phyloP scores from a whole-genome alignment of 73 alveolate genomes.

The Symbiodinium pilosum region DNA sequence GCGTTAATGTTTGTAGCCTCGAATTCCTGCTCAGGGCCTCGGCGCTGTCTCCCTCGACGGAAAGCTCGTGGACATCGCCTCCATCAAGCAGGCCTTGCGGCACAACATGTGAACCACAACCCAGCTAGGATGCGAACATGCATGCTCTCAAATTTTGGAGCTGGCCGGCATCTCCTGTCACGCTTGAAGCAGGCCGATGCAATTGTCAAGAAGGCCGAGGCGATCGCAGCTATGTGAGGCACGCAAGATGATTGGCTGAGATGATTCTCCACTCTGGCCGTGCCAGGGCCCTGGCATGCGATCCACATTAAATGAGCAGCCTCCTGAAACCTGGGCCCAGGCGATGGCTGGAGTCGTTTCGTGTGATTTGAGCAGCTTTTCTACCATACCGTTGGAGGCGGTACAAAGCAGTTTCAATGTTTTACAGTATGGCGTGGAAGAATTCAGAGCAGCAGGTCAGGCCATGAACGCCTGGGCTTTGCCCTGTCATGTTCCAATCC shows the following conservation, averaged over 20 bases:
- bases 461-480: no score
- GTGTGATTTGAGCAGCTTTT: not conserved
- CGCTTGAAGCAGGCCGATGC: conserved; percentile 59
- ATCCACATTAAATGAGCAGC: no score
- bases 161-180: not conserved
- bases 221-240: conserved; percentile 61
- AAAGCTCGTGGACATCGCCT: conserved; percentile 95
- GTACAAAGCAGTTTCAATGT: not conserved
- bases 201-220: conserved; percentile 93
- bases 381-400: not conserved
- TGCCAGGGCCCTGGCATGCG: not conserved
- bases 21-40: conserved; percentile 27
- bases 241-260: not conserved
- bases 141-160: not conserved
- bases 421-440: not conserved
- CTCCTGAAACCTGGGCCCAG: not conserved
- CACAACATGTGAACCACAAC: no score
- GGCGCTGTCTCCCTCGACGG: conserved; percentile 94
- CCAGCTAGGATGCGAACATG: not conserved
- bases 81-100: conserved; percentile 91
- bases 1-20: not conserved
- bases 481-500: conserved; percentile 8
- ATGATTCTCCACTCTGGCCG: not conserved
- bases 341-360: not conserved
- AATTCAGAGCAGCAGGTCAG: no score